These are phyloP conservation scores for Penicillium flavigenum DNA, from an alignment of 495 filamentous ascomycete species.

Conservation along the genomic window DNA sequence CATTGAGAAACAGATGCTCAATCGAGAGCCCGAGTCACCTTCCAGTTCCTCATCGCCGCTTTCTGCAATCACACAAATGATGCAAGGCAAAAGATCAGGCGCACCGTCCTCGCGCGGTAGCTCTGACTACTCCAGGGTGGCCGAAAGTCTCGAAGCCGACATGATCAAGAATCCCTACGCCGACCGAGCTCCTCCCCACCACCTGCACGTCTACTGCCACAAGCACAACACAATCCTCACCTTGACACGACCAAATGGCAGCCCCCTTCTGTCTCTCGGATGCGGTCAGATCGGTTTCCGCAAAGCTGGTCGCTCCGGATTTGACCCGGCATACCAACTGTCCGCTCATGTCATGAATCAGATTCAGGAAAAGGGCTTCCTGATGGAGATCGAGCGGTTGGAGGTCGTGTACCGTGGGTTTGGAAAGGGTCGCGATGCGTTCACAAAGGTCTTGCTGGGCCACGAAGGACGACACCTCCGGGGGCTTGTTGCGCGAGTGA, in stretches of 20 bases:
- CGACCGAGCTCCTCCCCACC: constrained; percentile 58
- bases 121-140: constrained; percentile 34
- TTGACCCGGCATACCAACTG: constrained; percentile 93
- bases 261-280: constrained; percentile 70
- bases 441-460: constrained; percentile 82
- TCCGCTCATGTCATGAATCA: constrained; percentile 72
- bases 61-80: constrained; percentile 36
- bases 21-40: constrained; percentile 18
- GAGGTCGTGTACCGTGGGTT: constrained; percentile 83
- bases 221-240: constrained; percentile 96
- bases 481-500: constrained; percentile 67
- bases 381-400: constrained; percentile 56
- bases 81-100: constrained; percentile 26
- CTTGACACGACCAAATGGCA: constrained; percentile 74
- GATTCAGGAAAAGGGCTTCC: constrained; percentile 71
- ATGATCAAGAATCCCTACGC: constrained; percentile 41
- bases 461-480: constrained; percentile 75
- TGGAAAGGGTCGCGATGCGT: constrained; percentile 80
- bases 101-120: constrained; percentile 21
- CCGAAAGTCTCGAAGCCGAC: constrained; percentile 39
- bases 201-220: constrained; percentile 80
- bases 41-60: constrained; percentile 28
- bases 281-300: constrained; percentile 84
- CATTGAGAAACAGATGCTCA: constrained; percentile 37
- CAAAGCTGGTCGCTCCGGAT: constrained; percentile 72